These are phyloP conservation scores for Irpex sp. DNA, from an alignment of 1,284 basidiomycete species.

Conservation along the genomic window DNA sequence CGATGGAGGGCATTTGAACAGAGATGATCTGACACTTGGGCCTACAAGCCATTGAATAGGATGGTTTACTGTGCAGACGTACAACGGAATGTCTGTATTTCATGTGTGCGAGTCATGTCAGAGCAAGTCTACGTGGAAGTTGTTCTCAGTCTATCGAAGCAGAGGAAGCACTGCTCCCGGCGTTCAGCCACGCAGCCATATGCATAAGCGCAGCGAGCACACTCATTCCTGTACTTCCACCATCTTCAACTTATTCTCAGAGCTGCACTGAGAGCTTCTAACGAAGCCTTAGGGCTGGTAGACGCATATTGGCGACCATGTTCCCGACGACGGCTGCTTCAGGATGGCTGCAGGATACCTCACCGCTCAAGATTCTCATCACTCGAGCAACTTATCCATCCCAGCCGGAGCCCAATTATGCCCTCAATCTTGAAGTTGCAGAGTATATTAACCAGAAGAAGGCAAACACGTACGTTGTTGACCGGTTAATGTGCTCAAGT, in stretches of 20 bases:
- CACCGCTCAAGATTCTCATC: constrained; percentile 66
- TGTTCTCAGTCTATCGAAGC: background rate
- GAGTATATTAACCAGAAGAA: constrained; percentile 94
- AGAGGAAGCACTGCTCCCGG: background rate
- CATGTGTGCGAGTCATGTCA: too few species aligned
- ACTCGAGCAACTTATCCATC: constrained; percentile 88
- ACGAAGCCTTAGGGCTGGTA: background rate
- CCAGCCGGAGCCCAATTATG: constrained; percentile 86
- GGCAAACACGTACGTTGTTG: constrained; percentile 81
- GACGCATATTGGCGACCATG: constrained; percentile 12
- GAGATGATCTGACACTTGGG: too few species aligned
- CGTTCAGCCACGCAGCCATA: background rate
- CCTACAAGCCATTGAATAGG: too few species aligned
- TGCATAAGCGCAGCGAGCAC: background rate
- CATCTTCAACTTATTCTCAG: background rate
- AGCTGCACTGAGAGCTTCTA: too few species aligned
- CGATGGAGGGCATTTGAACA: too few species aligned
- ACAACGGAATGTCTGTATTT: too few species aligned
- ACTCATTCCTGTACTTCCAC: background rate
- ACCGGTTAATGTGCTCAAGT: background rate
- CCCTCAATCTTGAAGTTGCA: constrained; percentile 90
- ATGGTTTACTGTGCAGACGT: too few species aligned
- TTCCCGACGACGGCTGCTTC: constrained; percentile 18
- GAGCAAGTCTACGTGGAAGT: too few species aligned
- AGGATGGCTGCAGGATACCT: constrained; percentile 34